Evolutionary conservation across 768 basidiomycete species (phyloP).

Genomic region (Tricholomella constricta): DNA sequence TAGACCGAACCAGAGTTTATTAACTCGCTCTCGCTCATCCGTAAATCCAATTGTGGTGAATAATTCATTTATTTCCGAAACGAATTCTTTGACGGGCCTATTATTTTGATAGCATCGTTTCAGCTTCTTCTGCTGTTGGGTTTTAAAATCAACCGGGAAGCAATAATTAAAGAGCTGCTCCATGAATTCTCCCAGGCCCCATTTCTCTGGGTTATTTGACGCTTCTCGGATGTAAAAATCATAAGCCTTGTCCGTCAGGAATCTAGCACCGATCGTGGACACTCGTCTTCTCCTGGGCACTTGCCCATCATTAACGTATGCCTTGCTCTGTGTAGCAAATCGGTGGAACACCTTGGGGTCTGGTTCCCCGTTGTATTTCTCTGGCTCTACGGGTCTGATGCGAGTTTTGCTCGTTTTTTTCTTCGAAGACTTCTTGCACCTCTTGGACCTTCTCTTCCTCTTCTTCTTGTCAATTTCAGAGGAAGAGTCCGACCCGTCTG

Average conservation of each 20-base stretch:
- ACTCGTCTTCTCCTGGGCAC: not conserved
- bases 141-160: slow-evolving; percentile 10
- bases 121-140: slow-evolving; percentile 2
- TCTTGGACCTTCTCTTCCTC: no score
- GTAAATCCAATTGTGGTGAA: not conserved
- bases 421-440: no score
- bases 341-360: not conserved
- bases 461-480: no score
- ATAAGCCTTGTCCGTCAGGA: slow-evolving; percentile 11
- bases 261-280: not conserved
- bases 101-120: slow-evolving; percentile 2
- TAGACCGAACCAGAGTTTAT: not conserved
- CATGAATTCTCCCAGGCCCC: slow-evolving; percentile 1
- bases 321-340: slow-evolving; percentile 2
- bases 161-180: slow-evolving; percentile 15
- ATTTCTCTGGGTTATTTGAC: not conserved
- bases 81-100: not conserved
- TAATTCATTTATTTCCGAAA: not conserved
- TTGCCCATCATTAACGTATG: not conserved
- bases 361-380: slow-evolving; percentile 1
- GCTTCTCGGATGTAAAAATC: slow-evolving; percentile 13
- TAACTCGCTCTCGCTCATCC: not conserved
- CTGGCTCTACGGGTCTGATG: not conserved
- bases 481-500: no score
- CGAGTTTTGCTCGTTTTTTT: no score